A percentile compares a stretch with the other conserved stretches of the same genome.
phyloP scores from a whole-genome alignment of 306 rosid genomes.

The Vigna trinervia region DNA sequence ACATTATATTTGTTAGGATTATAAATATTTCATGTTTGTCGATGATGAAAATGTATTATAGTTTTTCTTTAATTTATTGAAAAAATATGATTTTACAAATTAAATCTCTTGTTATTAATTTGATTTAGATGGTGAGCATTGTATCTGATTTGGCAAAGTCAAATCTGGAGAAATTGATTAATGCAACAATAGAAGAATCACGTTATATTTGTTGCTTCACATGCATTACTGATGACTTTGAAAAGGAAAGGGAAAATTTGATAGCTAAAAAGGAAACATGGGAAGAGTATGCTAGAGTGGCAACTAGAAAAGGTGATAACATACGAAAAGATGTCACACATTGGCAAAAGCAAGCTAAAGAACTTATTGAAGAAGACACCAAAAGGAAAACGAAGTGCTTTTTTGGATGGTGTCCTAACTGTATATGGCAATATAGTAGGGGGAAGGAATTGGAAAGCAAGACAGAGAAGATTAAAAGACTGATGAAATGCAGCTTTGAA shows the following conservation, averaged over 20 bases:
- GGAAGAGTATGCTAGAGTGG: not conserved
- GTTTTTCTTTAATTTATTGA: not conserved
- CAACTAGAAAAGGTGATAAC: not conserved
- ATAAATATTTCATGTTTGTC: no score
- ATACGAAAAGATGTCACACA: fast-evolving
- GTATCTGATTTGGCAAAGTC: not conserved
- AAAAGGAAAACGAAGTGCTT: not conserved
- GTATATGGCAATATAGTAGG: not conserved
- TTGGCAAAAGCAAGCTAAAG: not conserved
- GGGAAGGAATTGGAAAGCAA: conserved; percentile 16
- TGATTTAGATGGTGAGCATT: not conserved
- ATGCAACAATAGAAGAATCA: not conserved
- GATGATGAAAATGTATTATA: not conserved
- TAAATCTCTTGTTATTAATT: not conserved
- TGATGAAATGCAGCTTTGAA: not conserved
- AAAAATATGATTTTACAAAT: not conserved
- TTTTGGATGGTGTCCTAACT: conserved; percentile 15
- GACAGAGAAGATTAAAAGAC: not conserved
- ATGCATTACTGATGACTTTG: not conserved
- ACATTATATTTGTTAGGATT: no score
- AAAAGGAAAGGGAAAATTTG: not conserved
- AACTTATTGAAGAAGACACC: conserved; percentile 6
- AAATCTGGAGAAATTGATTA: not conserved
- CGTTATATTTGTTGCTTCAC: conserved; percentile 11
- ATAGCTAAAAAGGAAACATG: not conserved